Evolutionary conservation across 768 basidiomycete species (phyloP).

Genomic region (Tephrocybe sp.): DNA sequence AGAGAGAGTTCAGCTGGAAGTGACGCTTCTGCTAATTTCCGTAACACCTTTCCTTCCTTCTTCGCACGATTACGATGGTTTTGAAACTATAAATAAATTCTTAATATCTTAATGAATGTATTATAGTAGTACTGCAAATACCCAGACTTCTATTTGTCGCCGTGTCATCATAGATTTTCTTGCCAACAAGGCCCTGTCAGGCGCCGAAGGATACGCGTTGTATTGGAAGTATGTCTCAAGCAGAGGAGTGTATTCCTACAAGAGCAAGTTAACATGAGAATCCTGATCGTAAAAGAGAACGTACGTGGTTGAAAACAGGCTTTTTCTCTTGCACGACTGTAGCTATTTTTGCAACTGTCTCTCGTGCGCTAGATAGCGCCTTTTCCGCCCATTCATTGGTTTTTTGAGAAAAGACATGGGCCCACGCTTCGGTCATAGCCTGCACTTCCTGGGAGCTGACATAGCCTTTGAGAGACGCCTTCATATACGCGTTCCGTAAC

Average conservation of each 20-base stretch:
- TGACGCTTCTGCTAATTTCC: constrained; percentile 17
- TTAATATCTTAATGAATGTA: background rate
- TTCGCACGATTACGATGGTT: constrained; percentile 45
- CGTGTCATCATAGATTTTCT: constrained; percentile 38
- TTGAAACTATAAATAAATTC: constrained; percentile 43
- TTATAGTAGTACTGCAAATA: constrained; percentile 17
- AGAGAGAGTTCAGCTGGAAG: constrained; percentile 21
- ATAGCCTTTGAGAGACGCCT: background rate
- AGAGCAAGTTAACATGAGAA: no score
- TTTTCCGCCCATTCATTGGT: constrained; percentile 4
- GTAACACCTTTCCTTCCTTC: constrained; percentile 23
- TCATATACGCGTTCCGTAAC: background rate
- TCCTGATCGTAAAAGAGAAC: background rate
- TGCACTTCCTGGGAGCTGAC: background rate
- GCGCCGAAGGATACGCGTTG: constrained; percentile 43
- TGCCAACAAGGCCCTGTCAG: constrained; percentile 39
- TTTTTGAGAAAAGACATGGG: background rate
- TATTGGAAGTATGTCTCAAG: constrained; percentile 45
- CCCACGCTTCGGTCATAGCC: constrained; percentile 1
- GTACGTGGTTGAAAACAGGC: constrained; percentile 22
- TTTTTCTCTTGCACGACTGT: constrained; percentile 6
- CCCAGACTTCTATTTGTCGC: constrained; percentile 56
- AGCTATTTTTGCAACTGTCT: background rate
- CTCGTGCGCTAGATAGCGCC: constrained; percentile 4
- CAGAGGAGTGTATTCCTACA: constrained; percentile 42